These are phyloP conservation scores for Lotmaria passim DNA, from an alignment of 208 protist genomes.

Conservation along the genomic window DNA sequence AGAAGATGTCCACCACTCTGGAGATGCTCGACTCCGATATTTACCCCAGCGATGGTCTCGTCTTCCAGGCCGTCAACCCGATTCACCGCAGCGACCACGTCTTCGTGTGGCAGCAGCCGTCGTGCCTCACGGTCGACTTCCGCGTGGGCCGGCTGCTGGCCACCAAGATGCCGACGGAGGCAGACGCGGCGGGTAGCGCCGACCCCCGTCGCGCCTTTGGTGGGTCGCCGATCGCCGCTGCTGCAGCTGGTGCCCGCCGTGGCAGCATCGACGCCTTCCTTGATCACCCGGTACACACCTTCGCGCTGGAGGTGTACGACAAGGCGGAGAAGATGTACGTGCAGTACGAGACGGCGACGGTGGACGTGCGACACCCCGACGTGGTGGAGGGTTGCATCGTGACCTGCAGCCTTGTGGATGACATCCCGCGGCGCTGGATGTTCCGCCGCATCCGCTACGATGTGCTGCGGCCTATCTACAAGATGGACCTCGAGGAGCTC, in stretches of 20 bases:
- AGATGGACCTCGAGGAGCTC: constrained; percentile 67
- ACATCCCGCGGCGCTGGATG: constrained; percentile 44
- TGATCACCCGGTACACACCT: constrained; percentile 49
- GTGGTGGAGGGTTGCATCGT: constrained; percentile 82
- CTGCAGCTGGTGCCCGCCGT: constrained; percentile 7
- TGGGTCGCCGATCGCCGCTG: constrained; percentile 3
- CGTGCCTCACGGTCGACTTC: constrained; percentile 75
- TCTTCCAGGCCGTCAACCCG: constrained; percentile 71
- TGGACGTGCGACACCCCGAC: constrained; percentile 70
- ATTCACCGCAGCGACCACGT: constrained; percentile 59
- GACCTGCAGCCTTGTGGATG: constrained; percentile 67
- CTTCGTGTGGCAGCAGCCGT: constrained; percentile 76
- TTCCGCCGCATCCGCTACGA: constrained; percentile 79
- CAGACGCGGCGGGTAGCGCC: constrained; percentile 1
- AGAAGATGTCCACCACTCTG: constrained; percentile 47
- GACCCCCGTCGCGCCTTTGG: constrained; percentile 2
- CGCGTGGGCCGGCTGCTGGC: constrained; percentile 57
- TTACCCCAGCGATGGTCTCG: constrained; percentile 72
- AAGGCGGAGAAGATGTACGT: constrained; percentile 81
- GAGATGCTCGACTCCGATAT: constrained; percentile 70
- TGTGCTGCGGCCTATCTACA: constrained; percentile 73
- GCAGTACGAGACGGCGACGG: constrained; percentile 70
- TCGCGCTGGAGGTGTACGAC: constrained; percentile 85
- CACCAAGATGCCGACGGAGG: constrained; percentile 16
- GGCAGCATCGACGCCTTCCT: constrained; percentile 24